phyloP scores from a whole-genome alignment of 1,284 basidiomycete species.

The Apiotrichum akiyoshidainum region DNA sequence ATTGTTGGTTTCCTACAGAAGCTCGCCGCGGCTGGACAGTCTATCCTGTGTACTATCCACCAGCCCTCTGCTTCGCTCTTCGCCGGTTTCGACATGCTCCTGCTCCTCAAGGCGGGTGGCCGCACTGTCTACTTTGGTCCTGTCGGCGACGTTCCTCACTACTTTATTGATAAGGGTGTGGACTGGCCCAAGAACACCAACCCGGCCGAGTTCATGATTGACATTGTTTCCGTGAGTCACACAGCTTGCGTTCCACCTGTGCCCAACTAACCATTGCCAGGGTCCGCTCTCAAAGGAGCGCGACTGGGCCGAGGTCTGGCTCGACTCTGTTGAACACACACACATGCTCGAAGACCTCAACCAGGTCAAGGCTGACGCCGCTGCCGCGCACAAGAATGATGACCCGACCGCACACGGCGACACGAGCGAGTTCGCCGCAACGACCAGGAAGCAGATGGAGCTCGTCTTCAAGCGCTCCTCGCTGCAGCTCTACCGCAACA shows the following conservation, averaged over 20 bases:
- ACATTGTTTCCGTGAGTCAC: constrained; percentile 31
- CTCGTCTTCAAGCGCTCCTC: constrained; percentile 17
- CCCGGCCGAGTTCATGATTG: constrained; percentile 54
- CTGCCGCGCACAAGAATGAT: background rate
- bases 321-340: constrained; percentile 52
- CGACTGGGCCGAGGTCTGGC: constrained; percentile 73
- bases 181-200: constrained; percentile 52
- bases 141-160: constrained; percentile 53
- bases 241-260: too few relatives aligned
- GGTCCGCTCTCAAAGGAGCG: constrained; percentile 45
- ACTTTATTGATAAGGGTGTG: constrained; percentile 52
- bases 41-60: constrained; percentile 56
- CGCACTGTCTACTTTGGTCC: constrained; percentile 58
- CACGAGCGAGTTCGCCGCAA: constrained; percentile 16
- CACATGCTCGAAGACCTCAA: constrained; percentile 51
- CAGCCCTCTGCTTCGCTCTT: constrained; percentile 64
- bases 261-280: background rate
- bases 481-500: constrained; percentile 19
- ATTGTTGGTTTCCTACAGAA: constrained; percentile 59
- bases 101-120: constrained; percentile 53
- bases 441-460: constrained; percentile 11
- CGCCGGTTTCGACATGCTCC: constrained; percentile 69
- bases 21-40: constrained; percentile 54
- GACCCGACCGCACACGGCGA: constrained; percentile 14
- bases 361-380: constrained; percentile 27